A percentile compares a stretch with the other conserved stretches of the same genome.
Conservation (phyloP, 177 flowering plant species). For the Vitis hybrid region DNA sequence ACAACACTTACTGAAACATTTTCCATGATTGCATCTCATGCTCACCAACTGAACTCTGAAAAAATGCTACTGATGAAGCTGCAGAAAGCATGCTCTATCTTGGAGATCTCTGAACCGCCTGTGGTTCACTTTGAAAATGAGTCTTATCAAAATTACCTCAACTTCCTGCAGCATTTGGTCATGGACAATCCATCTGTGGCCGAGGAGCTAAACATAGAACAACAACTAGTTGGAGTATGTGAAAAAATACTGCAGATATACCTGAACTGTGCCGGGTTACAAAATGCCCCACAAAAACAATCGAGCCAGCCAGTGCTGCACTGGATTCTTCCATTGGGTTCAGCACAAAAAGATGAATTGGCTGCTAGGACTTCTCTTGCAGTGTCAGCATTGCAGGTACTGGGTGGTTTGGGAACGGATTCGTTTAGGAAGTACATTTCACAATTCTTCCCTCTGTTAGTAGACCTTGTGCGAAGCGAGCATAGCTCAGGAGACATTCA, state of each 20-base stretch:
- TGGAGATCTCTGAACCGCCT: conserved; percentile 90
- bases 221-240: conserved; percentile 59
- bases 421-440: conserved; percentile 56
- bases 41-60: conserved; percentile 72
- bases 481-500: conserved; percentile 90
- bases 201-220: conserved; percentile 57
- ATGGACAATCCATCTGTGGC: conserved; percentile 39
- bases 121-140: conserved; percentile 92
- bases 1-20: conserved; percentile 52
- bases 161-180: conserved; percentile 54
- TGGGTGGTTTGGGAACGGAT: conserved; percentile 53
- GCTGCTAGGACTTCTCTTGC: conserved; percentile 71
- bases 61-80: conserved; percentile 53
- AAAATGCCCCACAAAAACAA: conserved; percentile 14
- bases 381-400: conserved; percentile 55
- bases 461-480: conserved; percentile 80
- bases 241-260: conserved; percentile 65
- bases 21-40: conserved; percentile 63
- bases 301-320: conserved; percentile 28
- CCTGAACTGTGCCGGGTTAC: conserved; percentile 55
- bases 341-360: conserved; percentile 85
- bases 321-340: conserved; percentile 78
- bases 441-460: conserved; percentile 70
- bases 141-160: conserved; percentile 63
- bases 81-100: conserved; percentile 64